phyloP scores from a whole-genome alignment of 2,329 filamentous ascomycete species.

The Hypoxylon sp. region DNA sequence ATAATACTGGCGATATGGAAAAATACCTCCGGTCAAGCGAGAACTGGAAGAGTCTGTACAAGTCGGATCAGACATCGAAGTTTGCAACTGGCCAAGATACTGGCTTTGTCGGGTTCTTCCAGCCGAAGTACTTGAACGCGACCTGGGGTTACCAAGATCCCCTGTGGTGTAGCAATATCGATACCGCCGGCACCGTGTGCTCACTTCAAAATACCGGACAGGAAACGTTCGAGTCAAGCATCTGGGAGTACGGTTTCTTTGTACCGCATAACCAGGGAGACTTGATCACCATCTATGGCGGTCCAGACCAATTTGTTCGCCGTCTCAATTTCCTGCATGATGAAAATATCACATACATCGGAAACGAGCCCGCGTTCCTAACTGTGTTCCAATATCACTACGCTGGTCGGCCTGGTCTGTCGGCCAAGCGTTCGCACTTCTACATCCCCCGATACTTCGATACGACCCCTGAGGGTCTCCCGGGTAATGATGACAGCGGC shows the following conservation, averaged over 20 bases:
- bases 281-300: slow-evolving; percentile 72
- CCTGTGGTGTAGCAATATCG: slow-evolving; percentile 69
- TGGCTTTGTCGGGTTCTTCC: slow-evolving; percentile 77
- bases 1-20: slow-evolving; percentile 66
- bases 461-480: slow-evolving; percentile 69
- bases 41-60: slow-evolving; percentile 78
- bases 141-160: slow-evolving; percentile 79
- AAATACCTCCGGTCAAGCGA: slow-evolving; percentile 71
- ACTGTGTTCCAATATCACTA: slow-evolving; percentile 77
- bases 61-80: slow-evolving; percentile 67
- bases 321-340: slow-evolving; percentile 76
- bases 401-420: slow-evolving; percentile 71
- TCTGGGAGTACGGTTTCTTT: slow-evolving; percentile 80
- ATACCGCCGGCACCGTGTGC: slow-evolving; percentile 69
- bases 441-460: slow-evolving; percentile 77
- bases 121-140: slow-evolving; percentile 75
- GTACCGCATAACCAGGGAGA: slow-evolving; percentile 67
- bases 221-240: slow-evolving; percentile 79
- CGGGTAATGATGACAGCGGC: slow-evolving; percentile 78
- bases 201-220: slow-evolving; percentile 70
- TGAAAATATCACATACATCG: slow-evolving; percentile 73
- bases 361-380: slow-evolving; percentile 64
- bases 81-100: slow-evolving; percentile 69
- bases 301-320: slow-evolving; percentile 66
- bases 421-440: slow-evolving; percentile 67